Percentiles rank a stretch among this genome's conserved stretches.
Conservation (phyloP, 1,284 basidiomycete genomes). For the Phylloporus sp. region DNA sequence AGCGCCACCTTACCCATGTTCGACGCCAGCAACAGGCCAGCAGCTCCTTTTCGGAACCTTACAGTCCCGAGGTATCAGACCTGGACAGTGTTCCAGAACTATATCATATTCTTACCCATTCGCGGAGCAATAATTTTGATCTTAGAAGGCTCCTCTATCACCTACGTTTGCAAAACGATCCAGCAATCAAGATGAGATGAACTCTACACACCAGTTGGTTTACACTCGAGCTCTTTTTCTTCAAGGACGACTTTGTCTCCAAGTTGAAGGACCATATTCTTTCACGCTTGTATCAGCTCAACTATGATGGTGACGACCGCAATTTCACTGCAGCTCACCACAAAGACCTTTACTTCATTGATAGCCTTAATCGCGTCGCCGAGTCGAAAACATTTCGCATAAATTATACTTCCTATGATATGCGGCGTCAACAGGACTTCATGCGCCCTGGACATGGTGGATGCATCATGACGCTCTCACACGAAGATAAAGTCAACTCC, state of each 20-base stretch:
- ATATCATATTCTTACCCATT: not conserved
- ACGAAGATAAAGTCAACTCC: too few relatives aligned
- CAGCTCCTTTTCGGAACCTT: not conserved
- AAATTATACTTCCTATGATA: not conserved
- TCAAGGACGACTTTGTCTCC: not conserved
- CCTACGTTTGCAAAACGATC: not conserved
- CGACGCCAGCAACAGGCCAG: not conserved
- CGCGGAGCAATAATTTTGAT: not conserved
- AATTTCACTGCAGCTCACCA: too few relatives aligned
- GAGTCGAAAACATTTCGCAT: not conserved
- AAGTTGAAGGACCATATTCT: not conserved
- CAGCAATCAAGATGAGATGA: not conserved
- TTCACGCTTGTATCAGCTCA: too few relatives aligned
- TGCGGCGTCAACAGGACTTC: too few relatives aligned
- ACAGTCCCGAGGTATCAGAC: not conserved
- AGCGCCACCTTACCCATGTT: slow-evolving; percentile 6
- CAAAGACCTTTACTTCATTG: too few relatives aligned
- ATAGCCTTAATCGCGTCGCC: too few relatives aligned
- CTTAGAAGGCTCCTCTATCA: not conserved
- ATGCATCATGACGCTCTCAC: too few relatives aligned
- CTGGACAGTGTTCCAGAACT: not conserved
- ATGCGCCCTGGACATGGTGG: too few relatives aligned
- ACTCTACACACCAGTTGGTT: not conserved
- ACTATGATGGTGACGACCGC: too few relatives aligned
- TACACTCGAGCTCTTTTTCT: not conserved